Evolutionary conservation across 2,329 filamentous ascomycete genomes (phyloP).

Genomic region (Chaetomium strumarium): DNA sequence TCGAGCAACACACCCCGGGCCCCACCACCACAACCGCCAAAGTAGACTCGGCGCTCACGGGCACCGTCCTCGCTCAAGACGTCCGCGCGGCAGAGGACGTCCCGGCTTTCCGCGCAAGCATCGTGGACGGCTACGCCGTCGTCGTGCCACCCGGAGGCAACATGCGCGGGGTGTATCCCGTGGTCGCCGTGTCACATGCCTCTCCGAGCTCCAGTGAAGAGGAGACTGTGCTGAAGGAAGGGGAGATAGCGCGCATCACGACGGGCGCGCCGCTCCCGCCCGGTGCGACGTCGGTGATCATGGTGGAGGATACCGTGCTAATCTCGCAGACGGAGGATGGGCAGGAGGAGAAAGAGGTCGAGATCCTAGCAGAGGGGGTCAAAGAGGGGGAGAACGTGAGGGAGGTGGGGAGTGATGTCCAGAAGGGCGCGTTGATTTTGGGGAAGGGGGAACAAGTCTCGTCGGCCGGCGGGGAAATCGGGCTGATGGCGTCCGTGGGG

Average conservation of each 20-base stretch:
- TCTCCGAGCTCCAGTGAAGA: background rate
- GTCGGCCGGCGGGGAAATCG: slow-evolving; percentile 82
- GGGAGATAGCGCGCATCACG: slow-evolving; percentile 83
- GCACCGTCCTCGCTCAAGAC: slow-evolving; percentile 75
- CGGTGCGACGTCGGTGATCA: slow-evolving; percentile 85
- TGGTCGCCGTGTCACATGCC: slow-evolving; percentile 81
- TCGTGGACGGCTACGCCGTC: slow-evolving; percentile 93
- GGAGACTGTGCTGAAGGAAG: slow-evolving; percentile 41
- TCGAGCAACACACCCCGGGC: slow-evolving; percentile 65
- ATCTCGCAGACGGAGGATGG: slow-evolving; percentile 71
- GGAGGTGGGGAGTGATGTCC: slow-evolving; percentile 84
- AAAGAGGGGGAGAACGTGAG: slow-evolving; percentile 80
- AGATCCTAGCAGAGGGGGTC: slow-evolving; percentile 74
- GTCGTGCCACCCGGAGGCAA: slow-evolving; percentile 58
- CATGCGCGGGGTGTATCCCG: slow-evolving; percentile 76
- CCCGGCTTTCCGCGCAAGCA: slow-evolving; percentile 89
- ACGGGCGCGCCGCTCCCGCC: slow-evolving; percentile 87
- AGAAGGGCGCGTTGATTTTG: slow-evolving; percentile 63
- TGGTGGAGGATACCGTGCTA: slow-evolving; percentile 90
- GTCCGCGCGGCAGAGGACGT: slow-evolving; percentile 76
- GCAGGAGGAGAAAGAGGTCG: slow-evolving; percentile 78
- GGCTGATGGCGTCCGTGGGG: slow-evolving; percentile 80
- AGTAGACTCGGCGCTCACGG: slow-evolving; percentile 63
- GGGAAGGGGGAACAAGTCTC: slow-evolving; percentile 76
- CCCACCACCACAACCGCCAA: slow-evolving; percentile 51